These are phyloP conservation scores for Magnaporthiopsis poae DNA, from an alignment of 2,329 filamentous ascomycete species.

Conservation along the genomic window DNA sequence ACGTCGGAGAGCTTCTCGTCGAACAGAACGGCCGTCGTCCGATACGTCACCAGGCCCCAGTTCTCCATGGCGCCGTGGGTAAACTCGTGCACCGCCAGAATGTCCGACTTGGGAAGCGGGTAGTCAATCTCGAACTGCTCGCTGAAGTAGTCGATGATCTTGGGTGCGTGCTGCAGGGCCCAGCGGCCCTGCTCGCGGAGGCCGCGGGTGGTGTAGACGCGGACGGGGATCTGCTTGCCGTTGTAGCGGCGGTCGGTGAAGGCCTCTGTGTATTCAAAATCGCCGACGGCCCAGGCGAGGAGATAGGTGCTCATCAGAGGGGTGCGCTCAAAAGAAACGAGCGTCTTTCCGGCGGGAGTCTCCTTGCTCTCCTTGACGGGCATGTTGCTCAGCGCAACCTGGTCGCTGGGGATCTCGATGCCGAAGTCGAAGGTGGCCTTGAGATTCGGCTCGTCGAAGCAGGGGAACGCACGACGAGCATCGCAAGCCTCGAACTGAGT, in stretches of 20 bases:
- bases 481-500: constrained; percentile 98
- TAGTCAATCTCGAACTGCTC: constrained; percentile 91
- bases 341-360: constrained; percentile 52
- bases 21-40: constrained; percentile 90
- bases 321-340: constrained; percentile 70
- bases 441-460: constrained; percentile 94
- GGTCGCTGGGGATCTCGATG: constrained; percentile 80
- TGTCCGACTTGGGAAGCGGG: constrained; percentile 81
- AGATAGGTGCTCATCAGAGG: constrained; percentile 89
- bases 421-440: constrained; percentile 94
- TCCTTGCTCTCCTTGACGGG: constrained; percentile 63
- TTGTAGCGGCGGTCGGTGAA: constrained; percentile 85
- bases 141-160: constrained; percentile 93
- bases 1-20: constrained; percentile 86
- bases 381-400: constrained; percentile 92
- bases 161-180: constrained; percentile 81
- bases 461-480: constrained; percentile 87
- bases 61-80: constrained; percentile 85
- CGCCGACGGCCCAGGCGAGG: constrained; percentile 85
- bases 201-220: constrained; percentile 92
- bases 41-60: constrained; percentile 92
- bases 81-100: constrained; percentile 89
- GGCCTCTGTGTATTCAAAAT: constrained; percentile 93
- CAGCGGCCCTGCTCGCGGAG: constrained; percentile 84
- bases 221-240: constrained; percentile 79